Evolutionary conservation across 2,329 filamentous ascomycete genomes (phyloP).

Genomic region (Trichoderma koningiopsis): DNA sequence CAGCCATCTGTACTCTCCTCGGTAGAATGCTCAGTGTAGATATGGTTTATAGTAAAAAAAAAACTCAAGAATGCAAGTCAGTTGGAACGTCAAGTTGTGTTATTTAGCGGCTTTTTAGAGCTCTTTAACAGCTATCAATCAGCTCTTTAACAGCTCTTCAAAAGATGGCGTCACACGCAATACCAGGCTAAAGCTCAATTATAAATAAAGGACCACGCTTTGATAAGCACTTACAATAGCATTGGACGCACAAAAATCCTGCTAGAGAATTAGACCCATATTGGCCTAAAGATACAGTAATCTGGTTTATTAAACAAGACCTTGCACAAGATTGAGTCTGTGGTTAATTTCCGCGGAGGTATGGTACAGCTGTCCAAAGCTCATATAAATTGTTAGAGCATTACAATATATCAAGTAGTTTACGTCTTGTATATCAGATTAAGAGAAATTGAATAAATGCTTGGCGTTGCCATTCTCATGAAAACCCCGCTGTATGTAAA

Average conservation of each 20-base stretch:
- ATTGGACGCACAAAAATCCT: background rate
- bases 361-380: too few relatives aligned
- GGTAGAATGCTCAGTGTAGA: background rate
- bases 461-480: too few relatives aligned
- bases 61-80: background rate
- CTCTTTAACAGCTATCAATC: too few relatives aligned
- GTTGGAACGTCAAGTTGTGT: background rate
- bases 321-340: too few relatives aligned
- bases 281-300: background rate
- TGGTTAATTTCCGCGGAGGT: too few relatives aligned
- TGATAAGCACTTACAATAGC: background rate
- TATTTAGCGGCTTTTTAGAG: background rate
- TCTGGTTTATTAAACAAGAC: too few relatives aligned
- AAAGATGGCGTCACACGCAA: background rate
- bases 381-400: too few relatives aligned
- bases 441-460: too few relatives aligned
- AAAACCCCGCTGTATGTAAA: too few relatives aligned
- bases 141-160: background rate
- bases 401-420: too few relatives aligned
- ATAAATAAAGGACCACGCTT: background rate
- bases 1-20: slow-evolving; percentile 27
- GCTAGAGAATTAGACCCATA: background rate
- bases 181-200: background rate
- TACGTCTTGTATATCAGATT: too few relatives aligned
- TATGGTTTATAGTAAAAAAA: background rate